Evolutionary conservation across 169 alveolate genomes (phyloP), one percentile per base, ranked within the genome.

Genomic region (Besnoitia besnoiti): DNA sequence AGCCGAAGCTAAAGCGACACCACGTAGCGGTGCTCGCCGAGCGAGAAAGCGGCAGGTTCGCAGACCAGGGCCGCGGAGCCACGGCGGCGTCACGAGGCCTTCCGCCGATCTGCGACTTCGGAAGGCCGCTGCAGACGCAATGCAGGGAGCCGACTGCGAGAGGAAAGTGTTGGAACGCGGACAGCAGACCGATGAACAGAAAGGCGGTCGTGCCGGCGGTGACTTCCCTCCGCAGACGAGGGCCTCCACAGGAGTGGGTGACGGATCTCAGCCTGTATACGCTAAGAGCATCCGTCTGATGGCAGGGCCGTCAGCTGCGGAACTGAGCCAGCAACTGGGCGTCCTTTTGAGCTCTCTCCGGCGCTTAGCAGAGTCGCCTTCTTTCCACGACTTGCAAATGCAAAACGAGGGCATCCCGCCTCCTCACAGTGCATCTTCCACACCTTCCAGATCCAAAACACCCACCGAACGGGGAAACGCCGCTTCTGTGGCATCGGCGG

Each of bases 381-480:
- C 87, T 27, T 77, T 77, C 87, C 87, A 40, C 49, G 87, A 77
- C 59, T 44, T 77, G 55, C 59, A 77, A 39, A 55, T 77, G 61
- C 37, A 42, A 12, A 39, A 77, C 37, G 37, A 19, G 42, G 33
- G 19, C 19, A 10, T 24, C 12, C 46, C 44, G 16, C 46, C 46
- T 42, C 8, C 44, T 42, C 82, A 73, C 12, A 30, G 14, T 7
- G 44, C 82, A 1, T 19, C n/a, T 3, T n/a, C 2, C n/a, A 10
- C 12, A 1, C 82, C 82, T n/a, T 10, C 46, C 47, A 3, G 3
- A 10, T 16, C 16, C 16, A 19, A 16, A 77, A 10, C n/a, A 77
- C 37, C 5, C 37, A 30, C n/a, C 40, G 59, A 77, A 19, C n/a
- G 44, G 82, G n/a, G 44, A 42, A 8, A 24, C 10, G 82, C 82